Conservation (phyloP, 2,329 filamentous ascomycete species). For the Alternaria solani region DNA sequence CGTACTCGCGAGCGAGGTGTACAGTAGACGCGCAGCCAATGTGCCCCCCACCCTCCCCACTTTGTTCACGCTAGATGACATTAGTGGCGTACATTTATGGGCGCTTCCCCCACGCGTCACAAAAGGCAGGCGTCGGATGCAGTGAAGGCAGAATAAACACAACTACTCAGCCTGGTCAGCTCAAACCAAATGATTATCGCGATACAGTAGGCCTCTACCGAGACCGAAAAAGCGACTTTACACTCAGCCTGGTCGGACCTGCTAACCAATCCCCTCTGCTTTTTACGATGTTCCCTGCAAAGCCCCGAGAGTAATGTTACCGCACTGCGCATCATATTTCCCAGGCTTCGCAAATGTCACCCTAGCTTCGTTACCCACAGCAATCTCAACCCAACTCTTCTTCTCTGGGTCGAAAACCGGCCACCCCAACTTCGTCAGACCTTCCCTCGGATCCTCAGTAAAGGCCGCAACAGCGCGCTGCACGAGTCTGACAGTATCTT, state of each 20-base stretch:
- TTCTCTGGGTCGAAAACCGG: constrained; percentile 18
- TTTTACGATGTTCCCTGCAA: constrained; percentile 13
- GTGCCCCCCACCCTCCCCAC: too few relatives aligned
- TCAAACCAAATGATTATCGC: too few relatives aligned
- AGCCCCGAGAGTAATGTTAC: constrained; percentile 15
- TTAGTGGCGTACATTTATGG: too few relatives aligned
- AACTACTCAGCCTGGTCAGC: too few relatives aligned
- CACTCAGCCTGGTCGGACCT: background rate
- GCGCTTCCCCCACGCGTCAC: too few relatives aligned
- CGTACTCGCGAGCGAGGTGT: too few relatives aligned
- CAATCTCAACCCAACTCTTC: constrained; percentile 22
- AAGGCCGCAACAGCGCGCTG: constrained; percentile 31
- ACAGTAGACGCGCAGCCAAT: too few relatives aligned
- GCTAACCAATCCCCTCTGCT: background rate
- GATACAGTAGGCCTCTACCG: too few relatives aligned
- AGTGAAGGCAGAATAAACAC: too few relatives aligned
- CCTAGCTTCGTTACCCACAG: constrained; percentile 11
- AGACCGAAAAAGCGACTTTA: too few relatives aligned
- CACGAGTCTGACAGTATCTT: constrained; percentile 20
- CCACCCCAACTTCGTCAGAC: constrained; percentile 25
- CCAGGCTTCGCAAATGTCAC: constrained; percentile 18
- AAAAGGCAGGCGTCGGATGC: too few relatives aligned
- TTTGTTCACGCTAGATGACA: too few relatives aligned
- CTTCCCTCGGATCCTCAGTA: constrained; percentile 21
- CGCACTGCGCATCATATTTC: constrained; percentile 17